Percentiles rank a stretch among this genome's conserved stretches.
Conservation (phyloP, 495 filamentous ascomycete genomes). For the Aspergillus bertholletiae region DNA sequence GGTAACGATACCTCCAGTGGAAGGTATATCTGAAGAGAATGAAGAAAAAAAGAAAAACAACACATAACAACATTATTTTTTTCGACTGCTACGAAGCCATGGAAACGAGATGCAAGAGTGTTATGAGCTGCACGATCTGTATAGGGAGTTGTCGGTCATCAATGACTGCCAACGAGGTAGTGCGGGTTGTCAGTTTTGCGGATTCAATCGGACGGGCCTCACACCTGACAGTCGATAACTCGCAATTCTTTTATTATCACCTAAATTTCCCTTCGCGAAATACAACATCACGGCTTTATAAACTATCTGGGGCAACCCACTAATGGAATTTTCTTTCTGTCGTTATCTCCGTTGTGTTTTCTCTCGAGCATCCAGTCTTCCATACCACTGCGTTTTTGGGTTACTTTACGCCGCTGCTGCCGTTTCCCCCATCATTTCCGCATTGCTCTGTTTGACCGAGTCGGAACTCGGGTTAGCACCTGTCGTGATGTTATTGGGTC, state of each 20-base stretch:
- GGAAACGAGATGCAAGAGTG: constrained; percentile 34
- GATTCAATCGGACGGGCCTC: not conserved
- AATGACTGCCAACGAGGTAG: constrained; percentile 2
- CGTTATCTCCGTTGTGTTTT: constrained; percentile 16
- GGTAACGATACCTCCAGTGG: not conserved
- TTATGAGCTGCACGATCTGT: constrained; percentile 37
- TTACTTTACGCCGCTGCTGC: too few relatives aligned
- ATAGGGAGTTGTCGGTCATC: constrained; percentile 8
- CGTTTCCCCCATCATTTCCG: too few relatives aligned
- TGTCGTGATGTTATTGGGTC: not conserved
- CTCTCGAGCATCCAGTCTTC: not conserved
- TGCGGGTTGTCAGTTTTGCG: constrained; percentile 5
- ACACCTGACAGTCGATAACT: constrained; percentile 3
- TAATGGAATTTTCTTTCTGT: constrained; percentile 29
- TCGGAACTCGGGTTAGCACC: not conserved
- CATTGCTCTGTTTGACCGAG: not conserved
- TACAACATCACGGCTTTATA: constrained; percentile 24
- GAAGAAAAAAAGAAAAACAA: not conserved
- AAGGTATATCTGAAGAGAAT: not conserved
- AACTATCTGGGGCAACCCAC: constrained; percentile 34
- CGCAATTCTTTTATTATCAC: constrained; percentile 1
- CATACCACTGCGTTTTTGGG: constrained; percentile 10
- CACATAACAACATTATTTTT: not conserved
- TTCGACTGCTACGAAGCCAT: constrained; percentile 25
- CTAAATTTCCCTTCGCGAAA: constrained; percentile 12